phyloP scores from a whole-genome alignment of 2,329 filamentous ascomycete genomes.

The Diaporthe caulivora region DNA sequence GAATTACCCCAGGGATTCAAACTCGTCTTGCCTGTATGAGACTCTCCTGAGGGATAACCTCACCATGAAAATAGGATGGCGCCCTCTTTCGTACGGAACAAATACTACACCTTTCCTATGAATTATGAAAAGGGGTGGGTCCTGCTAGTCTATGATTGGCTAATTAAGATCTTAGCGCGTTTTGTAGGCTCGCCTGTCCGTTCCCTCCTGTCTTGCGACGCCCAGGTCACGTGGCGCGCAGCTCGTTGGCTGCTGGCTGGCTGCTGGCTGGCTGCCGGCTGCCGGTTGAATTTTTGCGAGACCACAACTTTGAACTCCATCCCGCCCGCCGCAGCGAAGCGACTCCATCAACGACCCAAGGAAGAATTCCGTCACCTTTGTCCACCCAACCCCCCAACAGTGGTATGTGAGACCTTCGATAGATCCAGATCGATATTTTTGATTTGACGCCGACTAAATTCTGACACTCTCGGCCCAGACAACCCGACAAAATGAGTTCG shows the following conservation, averaged over 20 bases:
- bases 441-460: neutral
- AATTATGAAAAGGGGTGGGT: neutral
- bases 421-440: neutral
- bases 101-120: too few relatives aligned
- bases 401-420: conserved; percentile 30
- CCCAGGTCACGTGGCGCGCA: neutral
- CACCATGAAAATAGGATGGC: too few relatives aligned
- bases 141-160: neutral
- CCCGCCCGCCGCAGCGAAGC: conserved; percentile 6
- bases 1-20: too few relatives aligned
- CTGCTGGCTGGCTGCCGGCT: too few relatives aligned
- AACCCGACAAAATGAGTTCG: conserved; percentile 70
- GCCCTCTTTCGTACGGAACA: too few relatives aligned
- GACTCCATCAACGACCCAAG: conserved; percentile 40
- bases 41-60: too few relatives aligned
- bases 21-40: too few relatives aligned
- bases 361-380: conserved; percentile 36
- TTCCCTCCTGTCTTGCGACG: too few relatives aligned
- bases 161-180: too few relatives aligned
- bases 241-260: too few relatives aligned
- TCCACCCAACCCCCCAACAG: conserved; percentile 37
- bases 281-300: neutral
- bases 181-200: too few relatives aligned
- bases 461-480: conserved; percentile 45
- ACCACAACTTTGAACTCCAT: conserved; percentile 21